Base-by-base conservation (phyloP, 768 basidiomycete genomes). In the Neoboletus magnificus region DNA sequence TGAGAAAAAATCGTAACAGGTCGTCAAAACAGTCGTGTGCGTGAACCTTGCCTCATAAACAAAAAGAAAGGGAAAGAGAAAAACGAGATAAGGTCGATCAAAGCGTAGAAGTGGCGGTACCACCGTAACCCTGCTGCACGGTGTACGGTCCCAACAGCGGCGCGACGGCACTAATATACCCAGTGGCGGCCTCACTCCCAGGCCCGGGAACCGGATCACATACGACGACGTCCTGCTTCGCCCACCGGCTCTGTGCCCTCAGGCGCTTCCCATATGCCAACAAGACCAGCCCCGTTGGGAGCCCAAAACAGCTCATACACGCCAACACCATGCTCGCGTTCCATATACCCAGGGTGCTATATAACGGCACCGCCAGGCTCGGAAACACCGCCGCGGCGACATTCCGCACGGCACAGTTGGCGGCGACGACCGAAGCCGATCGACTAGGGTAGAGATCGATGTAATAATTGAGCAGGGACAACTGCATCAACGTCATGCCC, bases 381-480 rank as follows among this genome's bases (percentile, higher is more conserved):
- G 67, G 67, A 39, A 65, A 62, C 35, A 65, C 45, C 9, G 68
- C 27, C 25, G 64, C 60, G 0, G 62, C 23, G 2, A 65, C 1
- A 36, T 69, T 66, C 23, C 68, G 58, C 25, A 67, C 55, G 3
- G 63, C 62, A 15, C 62, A 65, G 37, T 68, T 66, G 43, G 67
- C 67, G 3, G 67, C 63, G n/a, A 69, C 56, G 35, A 67, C 68
- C 5, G 67, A 69, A 7, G 68, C 68, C 0, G 67, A 69, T 23
- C 60, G 65, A n/a, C 65, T 61, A 16, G 67, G 67, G 40, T 69
- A 68, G 9, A 68, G 67, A 39, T 68, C 67, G 40, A 68, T 65
- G 58, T 68, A 69, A 44, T 68, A 69, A 37, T 68, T 68, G 53
- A 65, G 50, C 42, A 69, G 27, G 9, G 63, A 66, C 25, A 69